Base-by-base conservation (phyloP, 1,139 yeast species). In the Pichia cactophila region DNA sequence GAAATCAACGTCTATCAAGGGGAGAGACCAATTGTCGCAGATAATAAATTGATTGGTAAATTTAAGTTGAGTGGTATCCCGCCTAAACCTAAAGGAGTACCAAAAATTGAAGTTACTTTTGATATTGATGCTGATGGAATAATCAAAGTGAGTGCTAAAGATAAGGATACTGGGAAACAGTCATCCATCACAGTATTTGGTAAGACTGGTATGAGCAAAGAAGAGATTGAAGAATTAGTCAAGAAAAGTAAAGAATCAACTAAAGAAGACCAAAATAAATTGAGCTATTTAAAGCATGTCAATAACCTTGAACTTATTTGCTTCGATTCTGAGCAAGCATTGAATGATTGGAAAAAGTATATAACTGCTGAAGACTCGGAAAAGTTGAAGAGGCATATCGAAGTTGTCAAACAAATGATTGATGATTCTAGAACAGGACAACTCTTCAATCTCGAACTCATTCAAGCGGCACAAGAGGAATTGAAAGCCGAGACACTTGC, bases 111-210 rank as follows among this genome's bases (percentile, higher is more conserved):
- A 31, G 92, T 85, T 9, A 71, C 79, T 2, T 85, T 84, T 66
- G 87, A 80, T 61, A 82, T 85, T 50, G 90, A 85, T 67, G 90
- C 89, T 0, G 92, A 85, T 67, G 94, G 95, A 16, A 85, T 85
- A 46, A 82, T 85, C 49, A 81, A 82, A 56, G 92, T 85, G 1
- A 73, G 81, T 51, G 94, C 92, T 0, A 70, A 71, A 29, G 94
- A 85, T 59, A 78, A 76, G 55, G 80, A 83, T 0, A 78, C 82
- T 26, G 77, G 77, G 8, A 67, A 70, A 54, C 69, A 69, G 42
- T 69, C 77, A 2, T 80, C 87, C 0, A 83, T 85, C 43, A 83
- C 84, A 39, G 88, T 85, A 0, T 77, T 83, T 26, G 86, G 83
- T 2, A 81, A 81, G 54, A 75, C 85, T 2, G 88, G 87, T 1